Evolutionary conservation across 2,329 filamentous ascomycete genomes (phyloP), one percentile per base, ranked within the genome.

Genomic region (Botrytis galanthina): DNA sequence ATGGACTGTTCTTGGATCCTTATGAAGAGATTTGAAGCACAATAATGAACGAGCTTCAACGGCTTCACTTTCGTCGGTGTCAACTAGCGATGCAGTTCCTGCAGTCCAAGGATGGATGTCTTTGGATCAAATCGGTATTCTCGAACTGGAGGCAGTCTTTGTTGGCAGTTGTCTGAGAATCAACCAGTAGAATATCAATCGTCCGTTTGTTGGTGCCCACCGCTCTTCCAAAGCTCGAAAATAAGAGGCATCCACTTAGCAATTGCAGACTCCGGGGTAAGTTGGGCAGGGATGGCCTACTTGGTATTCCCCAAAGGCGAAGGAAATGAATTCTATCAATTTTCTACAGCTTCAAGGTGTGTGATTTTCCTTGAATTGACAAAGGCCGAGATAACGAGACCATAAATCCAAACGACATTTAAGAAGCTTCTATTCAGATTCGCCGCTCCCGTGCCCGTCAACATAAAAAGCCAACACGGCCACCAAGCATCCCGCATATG

Each of bases 181-280:
- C 84, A 84, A 78, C 77, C 78, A 79, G 77, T 76, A 75, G 77
- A 76, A 79, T 72, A 67, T 81, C 80, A 82, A 80, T 75, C 76
- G 76, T 80, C 80, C 84, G 85, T 86, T 87, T 87, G 85, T 83
- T 78, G 79, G 76, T 79, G 82, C 77, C 84, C 84, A 86, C 84
- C 85, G 84, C 85, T 84, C 81, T 84, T 86, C 85, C 76, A 76
- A 74, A 77, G 76, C 74, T 79, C 81, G 79, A 81, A 81, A 80
- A 81, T 81, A 81, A 84, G 81, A 83, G 82, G 70, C 78, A 80
- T 66, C 79, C 81, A 81, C 70, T 72, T 63, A 68, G 63, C 18
- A 68, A 59, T 67, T 46, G 70, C 48, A 67, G 35, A 72, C n/a
- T 59, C 54, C 22, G 66, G 57, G 57, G 46, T 29, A 46, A 62